Evolutionary conservation across 2,329 filamentous ascomycete species (phyloP), one percentile per base, ranked within the genome.

Genomic region (Phyllosticta citrichinensis): DNA sequence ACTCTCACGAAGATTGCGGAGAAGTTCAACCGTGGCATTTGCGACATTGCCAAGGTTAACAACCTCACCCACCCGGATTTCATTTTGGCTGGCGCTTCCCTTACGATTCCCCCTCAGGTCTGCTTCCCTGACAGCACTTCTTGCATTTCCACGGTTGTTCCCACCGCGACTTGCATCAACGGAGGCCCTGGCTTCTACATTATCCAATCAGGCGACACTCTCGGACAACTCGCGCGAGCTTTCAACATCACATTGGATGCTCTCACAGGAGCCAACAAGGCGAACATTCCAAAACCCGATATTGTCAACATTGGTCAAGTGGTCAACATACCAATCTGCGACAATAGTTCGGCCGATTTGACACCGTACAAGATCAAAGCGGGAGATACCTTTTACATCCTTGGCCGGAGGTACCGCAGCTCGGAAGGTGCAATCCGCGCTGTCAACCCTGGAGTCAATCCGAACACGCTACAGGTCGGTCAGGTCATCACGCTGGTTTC

Each of bases 281-380:
- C 61, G 5, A 63, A 68, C 55, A 67, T 69, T 59, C 35, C 59
- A 12, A 64, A 69, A 55, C 55, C 57, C 10, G 64, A 67, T 20
- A 24, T 62, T 53, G 66, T 68, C 56, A 5, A 55, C 25, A 50
- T 64, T 19, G 66, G 63, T 33, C 62, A 68, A 55, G 27, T 68
- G 52, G 63, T 70, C 62, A 67, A 67, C 60, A 62, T 69, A 10
- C 66, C 68, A 1, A 55, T 68, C 24, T 70, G 68, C 63, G 58
- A 64, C 2, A 57, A 62, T 33, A 66, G 62, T 25, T 50, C 55
- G 53, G 68, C 67, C 60, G 55, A 54, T 11, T 63, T 69, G 30
- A 63, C 62, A 5, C 63, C 65, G 5, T 69, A 68, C 62, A 59
- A 11, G n/a, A 68, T 70, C 53, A 30, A 62, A 24, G 20, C 55